A percentile compares a stretch with the other conserved stretches of the same genome.
Evolutionary conservation across 139 green algal species (phyloP).

Genomic region (Chlorella sp.): DNA sequence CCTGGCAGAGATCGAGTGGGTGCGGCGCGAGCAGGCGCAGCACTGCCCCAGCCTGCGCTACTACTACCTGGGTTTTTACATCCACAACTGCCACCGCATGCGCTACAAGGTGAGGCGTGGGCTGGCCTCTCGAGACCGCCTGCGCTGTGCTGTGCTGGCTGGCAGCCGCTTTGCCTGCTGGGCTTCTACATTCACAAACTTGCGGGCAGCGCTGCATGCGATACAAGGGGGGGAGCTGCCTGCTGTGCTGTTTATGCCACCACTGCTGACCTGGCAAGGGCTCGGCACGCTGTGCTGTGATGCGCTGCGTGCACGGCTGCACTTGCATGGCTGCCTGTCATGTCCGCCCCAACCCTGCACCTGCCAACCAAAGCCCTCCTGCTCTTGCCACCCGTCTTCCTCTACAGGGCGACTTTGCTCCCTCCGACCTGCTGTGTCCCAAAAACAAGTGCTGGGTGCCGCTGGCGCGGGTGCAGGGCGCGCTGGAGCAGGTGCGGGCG

Average conservation of each 20-base stretch:
- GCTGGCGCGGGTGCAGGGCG: conserved; percentile 8
- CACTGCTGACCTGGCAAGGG: no score
- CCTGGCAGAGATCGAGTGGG: conserved; percentile 85
- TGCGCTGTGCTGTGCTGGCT: not conserved
- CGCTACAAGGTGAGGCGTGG: conserved; percentile 69
- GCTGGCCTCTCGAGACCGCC: not conserved
- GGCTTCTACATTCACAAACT: no score
- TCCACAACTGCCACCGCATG: conserved; percentile 96
- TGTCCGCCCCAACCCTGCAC: no score
- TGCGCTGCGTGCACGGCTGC: conserved; percentile 94
- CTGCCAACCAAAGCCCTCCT: no score
- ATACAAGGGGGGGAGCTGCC: no score
- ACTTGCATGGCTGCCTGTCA: no score
- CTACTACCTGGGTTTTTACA: conserved; percentile 98
- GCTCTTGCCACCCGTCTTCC: not conserved
- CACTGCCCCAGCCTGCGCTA: conserved; percentile 69
- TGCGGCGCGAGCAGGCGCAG: conserved; percentile 46
- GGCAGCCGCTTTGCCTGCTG: no score
- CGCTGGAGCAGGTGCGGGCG: conserved; percentile 21
- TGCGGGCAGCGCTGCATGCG: no score
- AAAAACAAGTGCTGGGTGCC: conserved; percentile 67
- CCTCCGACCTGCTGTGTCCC: conserved; percentile 92
- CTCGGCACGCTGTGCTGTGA: conserved; percentile 49
- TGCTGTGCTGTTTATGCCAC: no score
- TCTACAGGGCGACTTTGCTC: conserved; percentile 84